Base-by-base conservation (phyloP, 768 basidiomycete genomes). In the Gelatoporia subvermispora region DNA sequence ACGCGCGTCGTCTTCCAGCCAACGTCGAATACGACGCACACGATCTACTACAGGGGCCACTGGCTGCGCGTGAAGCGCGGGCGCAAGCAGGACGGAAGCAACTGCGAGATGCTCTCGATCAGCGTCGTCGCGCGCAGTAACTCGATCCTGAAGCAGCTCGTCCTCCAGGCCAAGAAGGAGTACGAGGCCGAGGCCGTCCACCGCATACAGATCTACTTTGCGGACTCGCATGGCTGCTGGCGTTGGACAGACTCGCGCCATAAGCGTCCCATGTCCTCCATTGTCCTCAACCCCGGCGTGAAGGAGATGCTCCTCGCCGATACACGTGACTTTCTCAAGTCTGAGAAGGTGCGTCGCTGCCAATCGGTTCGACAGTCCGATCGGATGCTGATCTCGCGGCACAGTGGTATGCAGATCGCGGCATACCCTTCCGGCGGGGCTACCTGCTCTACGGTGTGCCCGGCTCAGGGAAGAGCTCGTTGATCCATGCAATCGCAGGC, bases 401-500 rank as follows among this genome's bases (percentile, higher is more conserved):
- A 35, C 53, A 88, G 81, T 93, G 91, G 91, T 93, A 93, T 57
- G 87, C 88, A n/a, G 87, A 91, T 65, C 84, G 91, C 58, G 91
- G 91, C 43, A 92, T 93, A 55, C 91, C 91, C 24, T 93, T 89
- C 78, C 85, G 91, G 47, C 80, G 91, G 48, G 91, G 91, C 4
- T 91, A 90, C 64, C 78, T 92, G 43, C 74, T 92, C 20, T 82
- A 91, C 57, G 88, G 88, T 54, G 85, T 89, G 22, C 84, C 90
- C 10, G 91, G 90, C 42, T 87, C 85, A 22, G 90, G 90, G 41
- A 93, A 93, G 71, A 85, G 84, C 18, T 89, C 87, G 17, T 73
- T 92, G 48, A 90, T 93, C 57, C 88, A 93, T 54, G 81, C 91
- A 13, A 81, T 93, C 23, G 93, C 93, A 8, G 92, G 92, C 40